Evolutionary conservation across 208 protist species (phyloP).

Genomic region (Naegleria gruberi): DNA sequence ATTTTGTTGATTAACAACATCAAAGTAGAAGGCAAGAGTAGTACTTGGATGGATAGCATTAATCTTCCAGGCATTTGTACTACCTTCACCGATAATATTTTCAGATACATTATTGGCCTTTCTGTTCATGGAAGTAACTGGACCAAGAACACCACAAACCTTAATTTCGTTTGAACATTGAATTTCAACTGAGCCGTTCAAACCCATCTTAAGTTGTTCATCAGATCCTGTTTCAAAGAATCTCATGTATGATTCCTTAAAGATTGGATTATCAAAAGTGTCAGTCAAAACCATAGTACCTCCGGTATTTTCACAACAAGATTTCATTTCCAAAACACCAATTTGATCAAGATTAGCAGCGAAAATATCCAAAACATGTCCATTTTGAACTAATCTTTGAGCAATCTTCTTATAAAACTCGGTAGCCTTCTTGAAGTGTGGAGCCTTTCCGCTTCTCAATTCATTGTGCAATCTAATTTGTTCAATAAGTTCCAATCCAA

Average conservation of each 20-base stretch:
- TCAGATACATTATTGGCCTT: constrained; percentile 67
- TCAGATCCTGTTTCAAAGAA: constrained; percentile 67
- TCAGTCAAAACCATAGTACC: constrained; percentile 91
- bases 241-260: constrained; percentile 80
- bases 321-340: constrained; percentile 90
- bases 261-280: constrained; percentile 87
- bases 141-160: constrained; percentile 82
- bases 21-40: constrained; percentile 93
- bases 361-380: constrained; percentile 92
- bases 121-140: constrained; percentile 76
- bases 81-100: constrained; percentile 86
- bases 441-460: constrained; percentile 69
- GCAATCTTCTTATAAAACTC: constrained; percentile 88
- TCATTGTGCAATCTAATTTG: constrained; percentile 92
- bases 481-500: constrained; percentile 75
- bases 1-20: constrained; percentile 57
- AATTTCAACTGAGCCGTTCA: constrained; percentile 90
- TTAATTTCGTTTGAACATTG: constrained; percentile 88
- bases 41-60: constrained; percentile 78
- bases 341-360: constrained; percentile 91
- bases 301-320: constrained; percentile 76
- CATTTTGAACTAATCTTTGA: constrained; percentile 73
- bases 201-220: constrained; percentile 75
- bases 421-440: constrained; percentile 62
- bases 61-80: constrained; percentile 93